Evolutionary conservation across 1,284 basidiomycete genomes (phyloP), one percentile per base, ranked within the genome.

Genomic region (Apiotrichum laibachii): DNA sequence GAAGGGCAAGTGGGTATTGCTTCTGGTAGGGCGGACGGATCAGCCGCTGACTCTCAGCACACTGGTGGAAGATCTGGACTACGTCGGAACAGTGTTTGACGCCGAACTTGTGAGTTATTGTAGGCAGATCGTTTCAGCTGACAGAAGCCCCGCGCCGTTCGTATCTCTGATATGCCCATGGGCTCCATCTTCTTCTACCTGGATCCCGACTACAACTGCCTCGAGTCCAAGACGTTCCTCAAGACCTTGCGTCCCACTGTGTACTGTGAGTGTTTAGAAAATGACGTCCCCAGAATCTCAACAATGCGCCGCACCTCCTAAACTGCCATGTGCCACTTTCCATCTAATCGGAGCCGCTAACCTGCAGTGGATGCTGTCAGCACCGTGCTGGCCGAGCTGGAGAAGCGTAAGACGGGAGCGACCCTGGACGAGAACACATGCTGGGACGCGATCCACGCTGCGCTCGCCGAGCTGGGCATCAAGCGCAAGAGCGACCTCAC

Each of bases 131-230:
- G 5, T 2, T 8, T 4, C 22, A 50, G 9, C 45, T 33, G 15
- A 42, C 31, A 12, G 5, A 62, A 91, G 87, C 85, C 88, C 42
- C 86, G 90, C 21, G 78, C 88, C 3, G 82, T 82, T 9, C 86
- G 85, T 49, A 72, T 92, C 40, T 79, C 81, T 45, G 89, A 92
- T 60, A 82, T 93, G 48, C 83, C 87, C 0, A 68, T 70, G 0
- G 78, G 86, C 18, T 86, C 85, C 0, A 84, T 87, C 0, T 92
- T 87, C 73, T 86, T 93, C 76, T 95, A 92, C 72, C 71, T 83
- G 21, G 82, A 85, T 9, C 90, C 90, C 0, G 79, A 86, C 56
- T 82, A 85, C 58, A 62, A 74, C 1, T 80, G 82, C 1, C 71
- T 81, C 0, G 85, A 87, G 60, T 85, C 89, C 0, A 69, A 77